Conservation (phyloP, 768 basidiomycete species). For the Amanita phalloides region DNA sequence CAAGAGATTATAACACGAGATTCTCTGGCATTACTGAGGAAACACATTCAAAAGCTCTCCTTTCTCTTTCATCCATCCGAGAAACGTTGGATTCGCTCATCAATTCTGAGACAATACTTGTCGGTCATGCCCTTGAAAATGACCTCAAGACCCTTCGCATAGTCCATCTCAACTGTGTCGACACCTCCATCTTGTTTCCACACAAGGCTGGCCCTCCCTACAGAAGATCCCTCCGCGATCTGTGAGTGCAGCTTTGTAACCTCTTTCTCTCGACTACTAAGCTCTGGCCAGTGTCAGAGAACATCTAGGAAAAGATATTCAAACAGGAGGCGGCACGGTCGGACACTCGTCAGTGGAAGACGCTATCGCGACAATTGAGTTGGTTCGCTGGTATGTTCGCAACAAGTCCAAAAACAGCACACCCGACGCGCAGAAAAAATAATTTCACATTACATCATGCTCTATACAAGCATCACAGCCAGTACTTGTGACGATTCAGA, state of each 20-base stretch:
- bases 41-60: slow-evolving; percentile 44
- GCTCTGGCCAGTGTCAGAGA: slow-evolving; percentile 59
- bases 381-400: slow-evolving; percentile 74
- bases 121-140: slow-evolving; percentile 90
- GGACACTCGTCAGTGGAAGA: slow-evolving; percentile 93
- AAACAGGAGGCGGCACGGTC: slow-evolving; percentile 58
- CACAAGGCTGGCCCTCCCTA: slow-evolving; percentile 68
- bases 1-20: slow-evolving; percentile 85
- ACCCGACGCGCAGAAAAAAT: background rate
- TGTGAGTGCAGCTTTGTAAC: slow-evolving; percentile 35
- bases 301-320: slow-evolving; percentile 72
- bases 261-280: slow-evolving; percentile 9
- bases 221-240: slow-evolving; percentile 67
- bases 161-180: slow-evolving; percentile 75
- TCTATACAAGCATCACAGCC: slow-evolving; percentile 56
- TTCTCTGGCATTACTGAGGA: slow-evolving; percentile 75
- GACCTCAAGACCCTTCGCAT: slow-evolving; percentile 87
- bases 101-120: slow-evolving; percentile 71
- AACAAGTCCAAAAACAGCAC: slow-evolving; percentile 35
- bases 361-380: slow-evolving; percentile 78
- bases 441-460: background rate
- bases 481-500: slow-evolving; percentile 72
- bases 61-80: slow-evolving; percentile 59
- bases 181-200: slow-evolving; percentile 82
- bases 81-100: slow-evolving; percentile 62